phyloP scores from a whole-genome alignment of 2,329 filamentous ascomycete genomes.

The Pseudocercospora fuligena region DNA sequence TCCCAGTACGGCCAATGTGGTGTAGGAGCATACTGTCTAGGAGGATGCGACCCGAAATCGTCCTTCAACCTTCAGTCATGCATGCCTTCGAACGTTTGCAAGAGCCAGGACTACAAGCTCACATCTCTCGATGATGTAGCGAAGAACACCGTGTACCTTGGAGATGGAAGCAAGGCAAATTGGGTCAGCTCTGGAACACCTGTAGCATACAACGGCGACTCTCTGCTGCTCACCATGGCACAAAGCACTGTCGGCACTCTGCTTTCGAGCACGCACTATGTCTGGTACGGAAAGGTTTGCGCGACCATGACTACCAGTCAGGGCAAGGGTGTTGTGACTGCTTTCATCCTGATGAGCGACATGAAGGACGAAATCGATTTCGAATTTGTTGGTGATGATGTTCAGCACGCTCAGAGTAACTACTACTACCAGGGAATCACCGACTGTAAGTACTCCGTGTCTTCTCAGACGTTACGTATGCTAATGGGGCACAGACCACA shows the following conservation, averaged over 20 bases:
- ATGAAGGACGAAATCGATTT: slow-evolving; percentile 99
- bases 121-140: slow-evolving; percentile 70
- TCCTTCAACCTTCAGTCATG: slow-evolving; percentile 85
- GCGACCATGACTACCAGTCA: slow-evolving; percentile 83
- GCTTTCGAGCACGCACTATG: slow-evolving; percentile 80
- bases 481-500: slow-evolving; percentile 63
- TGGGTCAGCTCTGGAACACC: slow-evolving; percentile 88
- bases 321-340: slow-evolving; percentile 89
- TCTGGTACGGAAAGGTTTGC: slow-evolving; percentile 96
- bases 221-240: slow-evolving; percentile 84
- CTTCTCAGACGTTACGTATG: background rate
- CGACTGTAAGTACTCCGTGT: slow-evolving; percentile 69
- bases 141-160: slow-evolving; percentile 81
- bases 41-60: slow-evolving; percentile 87
- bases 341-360: slow-evolving; percentile 93
- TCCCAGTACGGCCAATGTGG: slow-evolving; percentile 85
- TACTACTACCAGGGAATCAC: slow-evolving; percentile 96
- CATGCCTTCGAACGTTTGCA: slow-evolving; percentile 80
- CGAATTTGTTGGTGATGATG: slow-evolving; percentile 85
- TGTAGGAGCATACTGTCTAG: slow-evolving; percentile 91
- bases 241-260: slow-evolving; percentile 84
- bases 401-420: slow-evolving; percentile 83
- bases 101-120: slow-evolving; percentile 75
- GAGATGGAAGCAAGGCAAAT: slow-evolving; percentile 76
- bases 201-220: slow-evolving; percentile 67